Evolutionary conservation across 1,284 basidiomycete genomes (phyloP), one percentile per base, ranked within the genome.

Genomic region (Mycena sp.): DNA sequence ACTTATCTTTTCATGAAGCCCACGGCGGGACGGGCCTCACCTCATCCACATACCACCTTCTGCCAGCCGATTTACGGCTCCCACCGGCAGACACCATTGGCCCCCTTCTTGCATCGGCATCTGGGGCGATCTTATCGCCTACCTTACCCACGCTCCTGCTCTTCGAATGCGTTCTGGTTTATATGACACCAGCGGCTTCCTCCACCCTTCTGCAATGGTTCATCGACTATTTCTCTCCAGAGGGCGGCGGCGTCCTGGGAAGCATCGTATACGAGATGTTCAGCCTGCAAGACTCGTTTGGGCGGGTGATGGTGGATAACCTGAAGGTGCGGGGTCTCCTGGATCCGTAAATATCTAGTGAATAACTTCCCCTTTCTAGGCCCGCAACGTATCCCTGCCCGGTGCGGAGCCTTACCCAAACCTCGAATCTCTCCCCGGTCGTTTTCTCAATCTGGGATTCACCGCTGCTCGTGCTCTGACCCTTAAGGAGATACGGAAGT

Each of bases 161-260:
- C 10, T 94, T 94, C 63, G 96, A 98, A 81, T 97, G 96, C 69
- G 92, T 98, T 3, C 84, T 97, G 62, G 93, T 89, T n/a, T 98
- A 98, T 76, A 91, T 98, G 85, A 71, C 80, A 0, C 87, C 92
- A 0, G 72, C 77, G 6, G 80, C 84, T 3, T 90, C 89, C 0
- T 78, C 82, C 25, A 78, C 79, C 0, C 73, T 97, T n/a, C 79
- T 97, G 6, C 73, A 79, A 37, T 96, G 92, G 91, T 95, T 96
- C 72, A 81, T 85, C 0, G 78, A 85, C 50, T 84, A 83, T 63
- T 90, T 90, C 71, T 71, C 58, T 16, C 35, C 58, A 74, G 29
- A 64, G 28, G 32, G 54, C 10, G 41, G 54, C 19, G 41, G 37
- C 25, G 32, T 64, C 1, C 78, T 90, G 1, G 88, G 88, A 43